phyloP scores from a whole-genome alignment of 371 early-diverging fungal genomes.

The Zychaea mexicana region DNA sequence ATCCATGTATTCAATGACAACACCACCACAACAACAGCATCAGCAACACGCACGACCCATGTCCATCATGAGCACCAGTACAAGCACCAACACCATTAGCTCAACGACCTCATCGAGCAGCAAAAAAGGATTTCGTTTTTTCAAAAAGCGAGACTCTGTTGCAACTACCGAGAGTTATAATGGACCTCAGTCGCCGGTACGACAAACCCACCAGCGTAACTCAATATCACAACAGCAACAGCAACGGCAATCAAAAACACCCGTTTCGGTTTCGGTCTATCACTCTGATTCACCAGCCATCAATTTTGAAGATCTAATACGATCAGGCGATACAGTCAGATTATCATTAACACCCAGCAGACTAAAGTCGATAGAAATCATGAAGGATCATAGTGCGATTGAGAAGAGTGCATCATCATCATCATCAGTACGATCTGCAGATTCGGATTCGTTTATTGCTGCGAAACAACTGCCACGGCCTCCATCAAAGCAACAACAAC shows the following conservation, averaged over 20 bases:
- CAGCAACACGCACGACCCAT: constrained; percentile 12
- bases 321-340: constrained; percentile 57
- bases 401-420: constrained; percentile 4
- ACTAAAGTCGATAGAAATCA: constrained; percentile 54
- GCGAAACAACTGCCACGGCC: background rate
- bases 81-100: constrained; percentile 17
- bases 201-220: background rate
- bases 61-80: constrained; percentile 24
- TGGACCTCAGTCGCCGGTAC: background rate
- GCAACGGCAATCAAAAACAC: background rate
- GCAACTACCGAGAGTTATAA: background rate
- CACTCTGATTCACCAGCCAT: constrained; percentile 20
- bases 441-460: background rate
- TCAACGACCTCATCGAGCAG: constrained; percentile 13
- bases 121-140: constrained; percentile 27
- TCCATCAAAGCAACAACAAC: too few relatives aligned
- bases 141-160: constrained; percentile 15
- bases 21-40: too few relatives aligned
- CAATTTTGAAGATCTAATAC: constrained; percentile 60
- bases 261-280: constrained; percentile 14
- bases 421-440: constrained; percentile 5
- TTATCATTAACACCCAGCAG: constrained; percentile 64
- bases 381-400: constrained; percentile 4
- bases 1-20: constrained; percentile 1
- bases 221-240: constrained; percentile 5